These are phyloP conservation scores for Hypoxylon sp. DNA, from an alignment of 2,329 filamentous ascomycete genomes.

Conservation along the genomic window DNA sequence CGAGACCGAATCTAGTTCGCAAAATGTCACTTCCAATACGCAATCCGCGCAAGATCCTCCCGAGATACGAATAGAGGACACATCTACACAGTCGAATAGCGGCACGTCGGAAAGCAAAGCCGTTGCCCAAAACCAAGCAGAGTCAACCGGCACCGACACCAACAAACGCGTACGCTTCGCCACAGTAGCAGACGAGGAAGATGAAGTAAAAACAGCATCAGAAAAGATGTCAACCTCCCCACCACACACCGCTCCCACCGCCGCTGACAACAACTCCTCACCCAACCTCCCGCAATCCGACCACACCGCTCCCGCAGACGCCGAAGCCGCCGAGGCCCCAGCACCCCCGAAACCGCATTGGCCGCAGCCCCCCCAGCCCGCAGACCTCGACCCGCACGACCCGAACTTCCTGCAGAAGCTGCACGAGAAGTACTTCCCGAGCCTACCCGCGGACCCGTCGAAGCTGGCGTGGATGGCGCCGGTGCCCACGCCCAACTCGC, in stretches of 20 bases:
- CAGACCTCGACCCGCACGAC: slow-evolving; percentile 85
- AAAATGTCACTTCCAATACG: slow-evolving; percentile 18
- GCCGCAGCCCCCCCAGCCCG: slow-evolving; percentile 65
- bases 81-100: slow-evolving; percentile 23
- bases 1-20: slow-evolving; percentile 48
- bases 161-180: slow-evolving; percentile 30
- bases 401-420: slow-evolving; percentile 86
- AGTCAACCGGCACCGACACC: background rate
- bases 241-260: slow-evolving; percentile 10
- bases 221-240: slow-evolving; percentile 13
- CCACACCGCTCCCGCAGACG: background rate
- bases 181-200: slow-evolving; percentile 39
- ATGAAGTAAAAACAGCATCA: slow-evolving; percentile 19
- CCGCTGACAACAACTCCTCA: slow-evolving; percentile 4
- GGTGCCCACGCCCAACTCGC: slow-evolving; percentile 71
- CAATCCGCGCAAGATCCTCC: slow-evolving; percentile 28
- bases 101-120: slow-evolving; percentile 12
- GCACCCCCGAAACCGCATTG: slow-evolving; percentile 65
- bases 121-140: background rate
- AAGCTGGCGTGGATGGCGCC: slow-evolving; percentile 92
- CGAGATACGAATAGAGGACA: slow-evolving; percentile 46
- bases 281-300: slow-evolving; percentile 53
- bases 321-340: background rate
- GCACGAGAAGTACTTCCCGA: slow-evolving; percentile 93
- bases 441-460: slow-evolving; percentile 84